Evolutionary conservation across 768 basidiomycete species (phyloP), one percentile per base, ranked within the genome.

Genomic region (Lactarius sanguifluus): DNA sequence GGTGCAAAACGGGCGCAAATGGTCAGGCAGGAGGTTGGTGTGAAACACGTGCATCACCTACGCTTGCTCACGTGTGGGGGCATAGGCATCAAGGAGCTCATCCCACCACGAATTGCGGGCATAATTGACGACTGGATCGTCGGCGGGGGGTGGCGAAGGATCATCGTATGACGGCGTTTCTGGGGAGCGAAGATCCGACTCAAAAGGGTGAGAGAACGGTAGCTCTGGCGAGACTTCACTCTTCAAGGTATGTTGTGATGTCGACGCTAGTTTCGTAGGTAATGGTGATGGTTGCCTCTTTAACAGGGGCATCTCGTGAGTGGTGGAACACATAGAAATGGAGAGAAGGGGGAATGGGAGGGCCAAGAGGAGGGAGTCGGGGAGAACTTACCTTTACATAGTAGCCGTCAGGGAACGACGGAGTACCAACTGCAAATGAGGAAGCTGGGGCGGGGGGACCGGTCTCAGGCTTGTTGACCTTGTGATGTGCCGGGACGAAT

Each of bases 71-170:
- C 76, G 77, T 57, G 73, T 76, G n/a, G 73, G 54, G 40, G 78
- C 72, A 66, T 84, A 84, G 30, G 76, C 77, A 45, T 73, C 74
- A 32, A 84, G 72, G n/a, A 84, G 77, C 59, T 74, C 76, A 62
- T 82, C 80, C 83, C 83, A 83, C 82, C 82, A 83, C 40, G 75
- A 73, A 64, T 77, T 76, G 52, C 77, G 75, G 47, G 69, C 69
- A 68, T 77, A 79, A 57, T 77, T 76, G 41, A 74, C 55, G 2
- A 74, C 72, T 7, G 77, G 73, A 58, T 77, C 64, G 30, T 75
- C 40, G 43, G 68, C 65, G 57, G 71, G 59, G 23, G 59, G 56
- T 25, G 64, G 65, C 18, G 67, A 61, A 50, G 54, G 59, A 57
- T 59, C 66, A 15, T 57, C 66, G 23, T 61, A 61, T 41, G 62